Base-by-base conservation (phyloP, 176 grass and related monocot species). In the Phoenix roebelenii region DNA sequence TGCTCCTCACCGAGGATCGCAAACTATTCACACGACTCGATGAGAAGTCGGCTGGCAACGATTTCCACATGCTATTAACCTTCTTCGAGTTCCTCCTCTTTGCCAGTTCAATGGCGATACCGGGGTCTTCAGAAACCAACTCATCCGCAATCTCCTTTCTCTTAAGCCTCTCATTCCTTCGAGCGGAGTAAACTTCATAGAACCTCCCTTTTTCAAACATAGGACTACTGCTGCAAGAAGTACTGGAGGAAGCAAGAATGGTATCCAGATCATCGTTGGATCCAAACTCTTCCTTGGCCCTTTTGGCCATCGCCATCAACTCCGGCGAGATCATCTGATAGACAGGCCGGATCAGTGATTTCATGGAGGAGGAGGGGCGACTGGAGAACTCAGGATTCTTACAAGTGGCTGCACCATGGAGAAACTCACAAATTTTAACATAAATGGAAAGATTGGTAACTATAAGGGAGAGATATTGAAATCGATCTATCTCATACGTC, bases 131-230 rank as follows among this genome's bases (percentile, higher is more conserved):
- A 4, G 77, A 77, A 50, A 84, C 69, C 1, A 5, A 29, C 58
- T 78, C 87, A 26, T 1, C 75, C 9, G 48, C 48, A 1, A 83
- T 67, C 0, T 72, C 75, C 50, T 85, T 84, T 29, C 72, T 80
- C 68, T 87, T 91, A 18, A 98, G 84, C 66, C 84, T 73, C 70
- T 92, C 93, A 22, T 98, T 76, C 57, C 93, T 77, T 48, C 84
- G 70, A 4, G 76, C 84, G 3, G 93, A 88, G 76, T 98, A 92
- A 56, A 76, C 72, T 23, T 92, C 87, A 55, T 98, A 98, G 14
- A 83, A 52, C 74, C 87, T 61, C 58, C 93, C 93, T 50, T 76
- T 79, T 61, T 85, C 81, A 56, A 98, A 98, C 49, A 92, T 14
- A 54, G 87, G 87, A 55, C 59, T 82, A 6, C 61, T 55, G 35